Base-by-base conservation (phyloP, 352 stramenopile species). In the Pythium scleroteichum region DNA sequence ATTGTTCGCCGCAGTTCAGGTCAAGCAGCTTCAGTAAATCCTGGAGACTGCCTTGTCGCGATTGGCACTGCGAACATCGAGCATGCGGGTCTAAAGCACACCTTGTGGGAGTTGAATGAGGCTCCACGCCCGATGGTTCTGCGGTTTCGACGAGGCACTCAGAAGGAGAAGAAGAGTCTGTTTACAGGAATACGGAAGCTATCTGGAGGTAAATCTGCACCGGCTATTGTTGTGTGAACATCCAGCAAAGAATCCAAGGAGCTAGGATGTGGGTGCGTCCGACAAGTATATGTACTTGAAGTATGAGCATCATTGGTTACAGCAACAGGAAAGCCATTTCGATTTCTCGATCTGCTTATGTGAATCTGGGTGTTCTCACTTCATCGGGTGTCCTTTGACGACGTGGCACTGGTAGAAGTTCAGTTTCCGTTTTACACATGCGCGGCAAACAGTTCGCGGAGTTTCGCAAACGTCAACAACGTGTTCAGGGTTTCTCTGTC, bases 31-130 rank as follows among this genome's bases (percentile, higher is more conserved):
- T 72, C 80, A 6, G 86, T 95, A 26, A 92, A 87, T 40, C 82
- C 82, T n/a, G 84, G 84, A 14, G 86, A 95, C 59, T 85, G 78
- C 49, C 72, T 95, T 27, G 83, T 94, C 35, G 81, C 78, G 8
- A 92, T 95, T 35, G 79, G 84, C n/a, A 85, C 78, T 32, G 81
- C 78, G 3, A 92, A 94, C 56, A 90, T 93, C 26, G 86, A 95
- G 62, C 79, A 94, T 48, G 85, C 86, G 27, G 86, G 86, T 14
- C 69, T 95, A 3, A 91, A 92, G 68, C 86, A 94, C 62, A 93
- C 86, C 27, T 46, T 95, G 20, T 95, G 86, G 86, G 83, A 84
- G 47, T 60, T 95, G 35, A 92, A 92, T 41, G 86, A 91, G 46
- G 75, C 82, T 10, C 72, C 79, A 22, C 78, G 84, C 0, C 86